Evolutionary conservation across 306 rosid genomes (phyloP), one percentile per base, ranked within the genome.

Genomic region (Dryas drummondii): DNA sequence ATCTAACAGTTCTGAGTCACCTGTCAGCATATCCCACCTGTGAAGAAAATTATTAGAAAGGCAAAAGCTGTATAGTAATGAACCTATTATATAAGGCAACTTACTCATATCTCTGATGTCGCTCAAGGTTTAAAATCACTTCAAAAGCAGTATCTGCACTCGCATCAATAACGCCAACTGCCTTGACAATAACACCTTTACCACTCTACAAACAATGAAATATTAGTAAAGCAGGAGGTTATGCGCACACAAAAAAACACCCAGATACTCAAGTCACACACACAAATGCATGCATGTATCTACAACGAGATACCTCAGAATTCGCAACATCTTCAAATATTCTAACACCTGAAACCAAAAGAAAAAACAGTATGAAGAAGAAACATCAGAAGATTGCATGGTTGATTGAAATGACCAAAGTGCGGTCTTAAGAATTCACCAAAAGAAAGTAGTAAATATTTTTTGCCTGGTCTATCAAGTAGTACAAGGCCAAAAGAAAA

Each of bases 11-110:
- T 91, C 96, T 80, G 91, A 84, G 87, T 94, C 97, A 79, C 94
- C 91, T 76, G 93, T 91, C 80, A 94, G 88, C 92, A 88, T 87
- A 90, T 94, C 98, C 98, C 98, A 94, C 89, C 98, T 94, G 88
- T 56, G 79, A 78, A 78, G 41, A 53, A 56, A 57, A 42, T 58
- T 79, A 66, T 32, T 62, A 82, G 76, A 71, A 17, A 19, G 9
- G 7, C 2, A 22, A 69, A 58, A 44, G 58, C 64, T 50, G 17
- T 60, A 17, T 70, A 22, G 50, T 46, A 42, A 63, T 44, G 32
- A 17, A 52, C 6, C 27, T 9, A 12, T 5, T 27, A 70, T 32
- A 13, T 22, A 44, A 68, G 17, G 53, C 58, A 75, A 87, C 91
- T 82, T 86, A 94, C 98, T 94, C 98, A 9, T 94, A 91, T 94